These are phyloP conservation scores for Eucalyptus regnans DNA, from an alignment of 345 rosid genomes.

Conservation along the genomic window DNA sequence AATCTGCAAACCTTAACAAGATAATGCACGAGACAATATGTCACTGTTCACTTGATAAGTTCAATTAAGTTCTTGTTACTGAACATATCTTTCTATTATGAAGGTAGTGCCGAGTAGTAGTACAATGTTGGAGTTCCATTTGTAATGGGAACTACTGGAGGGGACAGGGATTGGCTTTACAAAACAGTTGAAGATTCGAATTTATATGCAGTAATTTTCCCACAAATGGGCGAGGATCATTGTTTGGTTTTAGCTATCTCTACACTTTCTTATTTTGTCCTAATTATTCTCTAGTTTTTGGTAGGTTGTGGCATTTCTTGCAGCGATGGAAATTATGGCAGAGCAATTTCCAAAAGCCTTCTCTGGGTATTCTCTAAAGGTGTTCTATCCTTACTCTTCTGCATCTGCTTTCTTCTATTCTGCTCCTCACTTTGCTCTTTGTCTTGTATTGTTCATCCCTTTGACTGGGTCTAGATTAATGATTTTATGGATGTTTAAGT, in stretches of 20 bases:
- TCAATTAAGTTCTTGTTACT: not conserved
- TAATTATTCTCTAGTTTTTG: conserved; percentile 1
- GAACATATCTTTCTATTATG: not conserved
- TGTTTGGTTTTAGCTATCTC: not conserved
- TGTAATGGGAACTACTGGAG: conserved; percentile 96
- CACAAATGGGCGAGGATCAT: conserved; percentile 63
- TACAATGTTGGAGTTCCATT: conserved; percentile 89
- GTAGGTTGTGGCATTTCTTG: conserved; percentile 93
- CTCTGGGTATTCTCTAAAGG: conserved; percentile 75
- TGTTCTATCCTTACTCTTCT: conserved; percentile 1
- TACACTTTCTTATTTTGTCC: not conserved
- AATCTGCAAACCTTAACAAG: too few species aligned
- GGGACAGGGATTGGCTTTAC: conserved; percentile 55
- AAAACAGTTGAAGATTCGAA: conserved; percentile 60
- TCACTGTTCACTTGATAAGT: not conserved
- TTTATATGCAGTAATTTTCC: conserved; percentile 81
- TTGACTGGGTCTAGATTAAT: not conserved
- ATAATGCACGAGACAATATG: not conserved
- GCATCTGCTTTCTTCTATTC: not conserved
- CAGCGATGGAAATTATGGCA: conserved; percentile 94
- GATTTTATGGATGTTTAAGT: not conserved
- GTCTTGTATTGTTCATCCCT: not conserved
- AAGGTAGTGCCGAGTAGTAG: conserved; percentile 74
- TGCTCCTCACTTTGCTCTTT: not conserved
- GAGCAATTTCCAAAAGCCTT: conserved; percentile 94